Evolutionary conservation across 2,329 filamentous ascomycete species (phyloP).

Genomic region (Pezicula carpinea): DNA sequence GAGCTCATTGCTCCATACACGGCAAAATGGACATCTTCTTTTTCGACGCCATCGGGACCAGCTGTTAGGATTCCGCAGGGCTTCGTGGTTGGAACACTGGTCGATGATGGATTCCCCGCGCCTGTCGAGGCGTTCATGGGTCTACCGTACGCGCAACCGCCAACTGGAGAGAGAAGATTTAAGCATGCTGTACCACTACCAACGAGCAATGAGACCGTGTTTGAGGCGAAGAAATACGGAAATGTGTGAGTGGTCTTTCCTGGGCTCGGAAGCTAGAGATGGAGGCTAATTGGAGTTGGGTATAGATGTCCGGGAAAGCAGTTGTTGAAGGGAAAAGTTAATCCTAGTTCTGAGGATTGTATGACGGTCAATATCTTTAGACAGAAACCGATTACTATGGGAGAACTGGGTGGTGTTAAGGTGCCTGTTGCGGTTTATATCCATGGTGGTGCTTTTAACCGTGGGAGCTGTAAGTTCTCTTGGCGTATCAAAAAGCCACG

Average conservation of each 20-base stretch:
- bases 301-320: slow-evolving; percentile 32
- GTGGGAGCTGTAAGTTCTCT: slow-evolving; percentile 13
- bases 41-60: slow-evolving; percentile 1
- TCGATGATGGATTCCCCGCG: slow-evolving; percentile 21
- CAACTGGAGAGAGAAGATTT: slow-evolving; percentile 41
- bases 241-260: slow-evolving; percentile 16
- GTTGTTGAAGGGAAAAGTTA: slow-evolving; percentile 22
- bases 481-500: background rate
- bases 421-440: slow-evolving; percentile 52
- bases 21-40: too few species aligned
- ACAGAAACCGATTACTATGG: slow-evolving; percentile 17
- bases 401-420: slow-evolving; percentile 13
- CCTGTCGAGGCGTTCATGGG: slow-evolving; percentile 39
- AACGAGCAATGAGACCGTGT: slow-evolving; percentile 15
- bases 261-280: background rate
- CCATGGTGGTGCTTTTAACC: slow-evolving; percentile 58
- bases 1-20: too few species aligned
- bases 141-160: slow-evolving; percentile 42
- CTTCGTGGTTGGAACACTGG: slow-evolving; percentile 25
- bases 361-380: slow-evolving; percentile 45
- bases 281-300: background rate
- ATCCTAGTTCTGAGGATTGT: slow-evolving; percentile 38
- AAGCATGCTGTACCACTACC: slow-evolving; percentile 25
- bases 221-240: slow-evolving; percentile 33
- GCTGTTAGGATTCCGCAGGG: slow-evolving; percentile 23